Base-by-base conservation (phyloP, 2,329 filamentous ascomycete genomes). In the Arthrobotrys iridis region DNA sequence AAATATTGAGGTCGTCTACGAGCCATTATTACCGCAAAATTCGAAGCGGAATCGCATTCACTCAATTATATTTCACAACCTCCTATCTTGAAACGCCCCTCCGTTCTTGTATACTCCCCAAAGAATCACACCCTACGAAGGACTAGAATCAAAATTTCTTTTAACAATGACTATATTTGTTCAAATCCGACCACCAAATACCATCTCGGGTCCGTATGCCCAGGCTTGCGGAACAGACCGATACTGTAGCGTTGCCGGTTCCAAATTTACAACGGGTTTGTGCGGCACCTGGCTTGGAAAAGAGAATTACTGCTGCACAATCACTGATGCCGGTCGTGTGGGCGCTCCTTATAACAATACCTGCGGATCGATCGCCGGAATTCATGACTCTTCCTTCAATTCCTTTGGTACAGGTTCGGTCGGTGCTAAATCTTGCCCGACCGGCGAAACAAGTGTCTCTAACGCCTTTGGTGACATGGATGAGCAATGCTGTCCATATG, bases 271-370 rank as follows among this genome's bases (percentile, higher is more conserved):
- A 3, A 72, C 67, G 2, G 67, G 67, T 10, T 22, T 72, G 11
- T 72, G 67, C 24, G 67, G 67, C 8, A 72, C 67, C 37, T 72
- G 67, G 67, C 59, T 72, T 15, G 59, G 67, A 20, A 28, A 48
- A 20, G 37, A 65, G 13, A 65, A 65, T 15, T 72, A 72, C 50
- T 72, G 67, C 22, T 72, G 67, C 50, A 65, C 59, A 1, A 40
- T 64, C 41, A 59, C 40, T 10, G 50, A 72, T 5, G 28, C 46
- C 40, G 41, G 48, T 7, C 8, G 30, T 30, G 26, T 26, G 2
- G 50, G 50, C 11, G 48, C 24, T 7, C 48, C 59, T 24, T 24
- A 45, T 5, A 65, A 41, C n/a, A 72, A 72, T 15, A 64, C 45
- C 22, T 72, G 67, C 50, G 67, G 67, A 4, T 57, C 67, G 6